Evolutionary conservation across 495 filamentous ascomycete species (phyloP), one percentile per base, ranked within the genome.

Genomic region (Neurospora tetrasperma): DNA sequence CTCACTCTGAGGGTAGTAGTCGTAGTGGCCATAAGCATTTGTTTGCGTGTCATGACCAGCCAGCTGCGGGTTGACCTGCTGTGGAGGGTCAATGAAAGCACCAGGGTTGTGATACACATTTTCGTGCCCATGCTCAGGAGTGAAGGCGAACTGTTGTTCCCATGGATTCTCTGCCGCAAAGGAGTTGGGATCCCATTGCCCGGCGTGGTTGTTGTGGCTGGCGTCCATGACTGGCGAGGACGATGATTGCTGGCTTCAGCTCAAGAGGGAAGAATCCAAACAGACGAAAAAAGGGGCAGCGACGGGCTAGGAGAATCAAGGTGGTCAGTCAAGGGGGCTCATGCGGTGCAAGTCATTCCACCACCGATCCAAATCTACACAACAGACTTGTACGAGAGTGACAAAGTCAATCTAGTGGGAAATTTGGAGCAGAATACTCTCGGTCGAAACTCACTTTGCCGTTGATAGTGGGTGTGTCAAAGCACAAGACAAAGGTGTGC

Each of bases 61-160:
- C 8, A 79, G 66, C 43, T 79, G 79, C 1, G 76, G 71, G 62
- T 73, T 72, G 10, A 79, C 75, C 6, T 76, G 75, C 20, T 43
- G 40, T 3, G 59, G 46, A 42, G 69, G 20, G 41, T 40, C 66
- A 18, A 78, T 71, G 68, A 78, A 79, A 40, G 59, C 41, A n/a
- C 79, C 73, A 4, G 77, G 73, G 69, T 71, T 74, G 7, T 74
- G 70, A 72, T 77, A 78, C 54, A 35, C 70, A 40, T 73, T 71
- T n/a, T 78, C 76, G 27, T 68, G 71, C 18, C 69, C 72, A 20
- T 69, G 48, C 38, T 72, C 54, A 16, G 74, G 70, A 66, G 76
- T 74, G 16, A 79, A 79, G 38, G n/a, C 48, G 14, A 76, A 76
- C 69, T 78, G 77, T 39, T 79, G 79, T 8, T 76, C 76, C 79